These are phyloP conservation scores for Kalanchoe fedtschenkoi DNA, from an alignment of 164 flowering plant species.

Conservation along the genomic window DNA sequence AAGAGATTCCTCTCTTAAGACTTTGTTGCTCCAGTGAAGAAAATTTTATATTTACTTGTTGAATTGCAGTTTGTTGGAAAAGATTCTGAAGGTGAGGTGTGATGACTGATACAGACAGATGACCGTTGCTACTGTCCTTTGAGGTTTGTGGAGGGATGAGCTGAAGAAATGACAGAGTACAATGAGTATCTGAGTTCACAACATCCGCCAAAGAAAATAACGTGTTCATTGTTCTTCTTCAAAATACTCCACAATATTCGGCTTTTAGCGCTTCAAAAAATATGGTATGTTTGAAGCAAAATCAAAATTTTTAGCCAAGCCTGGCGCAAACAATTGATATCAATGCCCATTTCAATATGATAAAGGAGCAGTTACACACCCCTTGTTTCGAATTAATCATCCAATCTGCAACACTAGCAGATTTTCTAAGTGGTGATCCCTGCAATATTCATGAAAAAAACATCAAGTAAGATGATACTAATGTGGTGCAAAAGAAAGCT, in stretches of 20 bases:
- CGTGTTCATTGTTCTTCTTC: no score
- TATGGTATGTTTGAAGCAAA: no score
- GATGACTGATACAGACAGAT: slow-evolving; percentile 44
- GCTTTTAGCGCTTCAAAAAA: no score
- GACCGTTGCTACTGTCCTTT: slow-evolving; percentile 37
- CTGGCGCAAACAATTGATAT: no score
- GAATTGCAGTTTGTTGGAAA: slow-evolving; percentile 76
- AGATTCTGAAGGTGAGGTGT: slow-evolving; percentile 89
- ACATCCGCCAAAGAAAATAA: no score
- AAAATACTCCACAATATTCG: no score
- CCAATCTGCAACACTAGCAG: slow-evolving; percentile 98
- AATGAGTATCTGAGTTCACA: no score
- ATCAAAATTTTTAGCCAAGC: no score
- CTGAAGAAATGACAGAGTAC: slow-evolving; percentile 38
- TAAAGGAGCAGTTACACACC: slow-evolving; percentile 31
- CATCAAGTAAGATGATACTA: slow-evolving; percentile 12
- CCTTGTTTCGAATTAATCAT: slow-evolving; percentile 49
- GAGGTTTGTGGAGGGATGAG: slow-evolving; percentile 30
- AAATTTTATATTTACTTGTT: slow-evolving; percentile 46
- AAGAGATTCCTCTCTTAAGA: no score
- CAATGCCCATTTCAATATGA: not conserved
- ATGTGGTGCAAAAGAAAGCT: not conserved
- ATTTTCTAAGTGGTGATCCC: slow-evolving; percentile 87
- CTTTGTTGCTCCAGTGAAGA: no score
- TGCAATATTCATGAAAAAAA: slow-evolving; percentile 19